Evolutionary conservation across 2,329 filamentous ascomycete genomes (phyloP), one percentile per base, ranked within the genome.

Genomic region (Fusarium sp.): DNA sequence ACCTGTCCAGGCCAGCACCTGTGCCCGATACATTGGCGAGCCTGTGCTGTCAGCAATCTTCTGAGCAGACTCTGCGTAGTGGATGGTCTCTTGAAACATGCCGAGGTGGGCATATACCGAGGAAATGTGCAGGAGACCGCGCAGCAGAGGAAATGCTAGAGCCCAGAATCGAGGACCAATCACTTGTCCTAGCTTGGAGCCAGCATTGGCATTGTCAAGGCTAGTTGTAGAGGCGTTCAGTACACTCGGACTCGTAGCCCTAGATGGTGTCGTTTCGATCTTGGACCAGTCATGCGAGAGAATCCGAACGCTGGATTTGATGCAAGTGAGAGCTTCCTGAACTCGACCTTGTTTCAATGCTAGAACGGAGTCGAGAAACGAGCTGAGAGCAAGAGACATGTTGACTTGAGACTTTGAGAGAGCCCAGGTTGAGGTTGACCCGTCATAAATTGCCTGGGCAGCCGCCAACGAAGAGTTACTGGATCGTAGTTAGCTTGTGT

Each of bases 61-160:
- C 57, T 92, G 85, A 0, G 94, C 94, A 73, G 96, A 92, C 72
- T 98, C 92, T 2, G 92, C 91, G 72, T 97, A 97, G 77, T 95
- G 96, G 1, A 95, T 82, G 2, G 95, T 95, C 78, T 98, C 95
- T 65, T 94, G 91, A 69, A 94, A 94, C 81, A 97, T 88, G 30
- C 96, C 96, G 68, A 96, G 88, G 70, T 97, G 92, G 1, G 92
- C 90, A 73, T 95, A 97, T 1, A 97, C 84, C 5, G 88, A 87
- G 1, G 94, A 94, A 4, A 97, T 87, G 62, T 94, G 91, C 64
- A 91, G 81, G 13, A 97, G 83, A 60, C 90, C 89, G 31, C 89
- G 87, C 73, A 94, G 91, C 18, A 98, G 86, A 1, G 91, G 90
- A 30, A 89, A 88, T 8, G 96, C 90, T 18, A 97, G 84, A 7